Evolutionary conservation across 129 eudicot genomes (phyloP), one percentile per base, ranked within the genome.

Genomic region (Smallanthus sonchifolius): DNA sequence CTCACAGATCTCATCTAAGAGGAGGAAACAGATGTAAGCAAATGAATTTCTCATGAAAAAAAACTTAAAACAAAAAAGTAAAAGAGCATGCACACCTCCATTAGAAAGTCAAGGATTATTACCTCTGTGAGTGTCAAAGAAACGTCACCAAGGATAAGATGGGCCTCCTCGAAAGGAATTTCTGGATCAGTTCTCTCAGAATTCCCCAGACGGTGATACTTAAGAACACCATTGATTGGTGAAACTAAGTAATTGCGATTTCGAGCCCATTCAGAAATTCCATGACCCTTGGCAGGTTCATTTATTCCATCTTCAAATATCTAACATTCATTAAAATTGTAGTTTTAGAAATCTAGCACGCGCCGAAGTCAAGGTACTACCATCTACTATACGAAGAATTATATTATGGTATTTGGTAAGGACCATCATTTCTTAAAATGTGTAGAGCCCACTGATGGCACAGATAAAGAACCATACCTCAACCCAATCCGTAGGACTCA

Each of bases 241-340:
- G 96, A 91, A 73, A 95, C 97, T 45, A 95, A 62, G 77, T 88
- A 95, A 70, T 69, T 85, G 62, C 97, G 91, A 75, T 87, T 84
- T 59, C 20, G 84, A 65, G 97, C 89, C 97, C 97, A 91, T 16
- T 71, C 43, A 13, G 94, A 84, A 55, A 61, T 7, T 80, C 56
- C 84, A 36, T 30, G 42, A 65, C 80, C 84, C 37, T 79, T 70
- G 55, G 76, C 72, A 61, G 88, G 82, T 85, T 91, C 96, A 44
- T 81, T 95, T 52, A 95, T 87, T 47, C 99, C 99, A 81, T 95
- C 96, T 85, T 91, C 97, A 75, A 95, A 95, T 64, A 95, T 85
- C 99, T 95, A 74, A 51, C 54, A 37, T 42, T 65, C 32, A 62
- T 7, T 42, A 72, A 76, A 69, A 54, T 7, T 32, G 15, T 20